These are phyloP conservation scores for Pyrus pyrifolia DNA, from an alignment of 306 rosid genomes.

Conservation along the genomic window DNA sequence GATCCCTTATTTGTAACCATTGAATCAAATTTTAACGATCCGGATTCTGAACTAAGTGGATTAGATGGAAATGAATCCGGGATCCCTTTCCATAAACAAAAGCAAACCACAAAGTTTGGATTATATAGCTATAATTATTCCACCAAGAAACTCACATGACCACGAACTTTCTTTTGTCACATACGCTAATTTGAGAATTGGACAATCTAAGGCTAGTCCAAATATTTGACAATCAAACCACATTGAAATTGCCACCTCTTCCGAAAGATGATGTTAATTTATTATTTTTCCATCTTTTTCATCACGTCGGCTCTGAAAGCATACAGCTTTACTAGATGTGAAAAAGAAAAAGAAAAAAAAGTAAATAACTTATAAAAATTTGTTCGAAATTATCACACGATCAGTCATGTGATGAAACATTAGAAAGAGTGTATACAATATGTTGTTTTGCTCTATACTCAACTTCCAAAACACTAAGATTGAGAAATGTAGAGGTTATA, in stretches of 20 bases:
- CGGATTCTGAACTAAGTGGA: fast-evolving
- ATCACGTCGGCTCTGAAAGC: no score
- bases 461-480: not conserved
- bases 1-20: fast-evolving
- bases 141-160: no score
- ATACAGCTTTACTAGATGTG: fast-evolving
- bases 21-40: fast-evolving
- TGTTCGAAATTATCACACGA: not conserved
- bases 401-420: no score
- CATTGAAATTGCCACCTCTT: not conserved
- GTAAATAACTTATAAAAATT: no score
- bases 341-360: no score
- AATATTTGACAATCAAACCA: not conserved
- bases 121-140: no score
- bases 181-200: no score
- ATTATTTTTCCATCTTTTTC: no score
- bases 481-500: not conserved
- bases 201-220: not conserved
- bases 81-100: not conserved
- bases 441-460: not conserved
- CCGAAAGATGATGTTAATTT: not conserved
- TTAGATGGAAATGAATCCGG: no score
- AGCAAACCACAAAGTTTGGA: not conserved
- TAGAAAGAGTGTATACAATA: not conserved
- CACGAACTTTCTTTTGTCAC: no score